Base-by-base conservation (phyloP, 306 rosid species). In the Vigna nakashimae region DNA sequence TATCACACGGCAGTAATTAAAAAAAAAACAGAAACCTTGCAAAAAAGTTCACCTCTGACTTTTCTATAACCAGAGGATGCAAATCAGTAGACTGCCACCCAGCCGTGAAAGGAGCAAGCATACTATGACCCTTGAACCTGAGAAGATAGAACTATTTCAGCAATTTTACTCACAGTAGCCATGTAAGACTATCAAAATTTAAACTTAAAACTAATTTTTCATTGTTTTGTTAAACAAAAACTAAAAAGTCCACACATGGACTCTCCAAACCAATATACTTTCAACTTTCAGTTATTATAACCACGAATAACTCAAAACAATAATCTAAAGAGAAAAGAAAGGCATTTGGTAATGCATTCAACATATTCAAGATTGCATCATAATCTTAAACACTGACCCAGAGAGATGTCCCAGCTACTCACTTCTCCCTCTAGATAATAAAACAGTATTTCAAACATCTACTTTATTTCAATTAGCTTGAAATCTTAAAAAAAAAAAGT, bases 41-140 rank as follows among this genome's bases (percentile, higher is more conserved):
- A 71, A 58, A 68, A 51, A 69, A 77, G 75, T 65, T 74, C 73
- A 88, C 91, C 98, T 91, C 97, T 26, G 99, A 92, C 83, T 79
- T 96, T 5, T 90, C 99, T 75, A 96, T 90, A 73, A 96, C 16
- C 74, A 92, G 77, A 69, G 99, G 99, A 79, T 85, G 38, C 80
- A 76, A 26, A 80, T 91, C 94, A 51, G 82, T 13, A 62, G 84
- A 77, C 80, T 90, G 94, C 90, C 91, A 85, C 81, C 98, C 99
- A 24, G 98, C 87, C 9, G 98, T 95, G 91, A 95, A 95, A 80
- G 99, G 99, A 45, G 99, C 99, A 80, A 95, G 98, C 99, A 95
- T 95, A 69, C 82, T 88, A 80, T 95, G 99, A 49, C 96, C 92
- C 84, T 82, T 91, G 73, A 73, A 87, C 84, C 99, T 95, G 89